Evolutionary conservation across 805 yeast species (phyloP).

Genomic region (Tanozyma kutaoensis): DNA sequence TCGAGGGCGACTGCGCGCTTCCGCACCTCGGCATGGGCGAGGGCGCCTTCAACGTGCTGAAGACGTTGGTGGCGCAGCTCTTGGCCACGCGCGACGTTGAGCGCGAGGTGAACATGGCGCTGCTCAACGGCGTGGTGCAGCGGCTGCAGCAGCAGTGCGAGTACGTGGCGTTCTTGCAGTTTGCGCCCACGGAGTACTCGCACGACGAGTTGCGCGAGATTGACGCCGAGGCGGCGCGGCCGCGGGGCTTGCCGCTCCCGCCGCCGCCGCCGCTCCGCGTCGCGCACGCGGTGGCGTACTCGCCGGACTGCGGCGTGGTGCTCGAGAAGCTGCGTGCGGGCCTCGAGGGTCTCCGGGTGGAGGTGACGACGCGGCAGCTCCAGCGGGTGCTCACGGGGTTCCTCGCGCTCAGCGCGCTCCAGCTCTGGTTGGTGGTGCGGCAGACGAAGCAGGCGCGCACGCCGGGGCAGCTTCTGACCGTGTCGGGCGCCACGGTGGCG

Average conservation of each 20-base stretch:
- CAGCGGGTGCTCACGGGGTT: constrained; percentile 33
- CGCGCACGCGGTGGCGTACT: constrained; percentile 49
- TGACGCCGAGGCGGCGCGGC: constrained; percentile 60
- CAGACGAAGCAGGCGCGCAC: constrained; percentile 67
- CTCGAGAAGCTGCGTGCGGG: constrained; percentile 12
- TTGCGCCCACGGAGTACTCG: constrained; percentile 45
- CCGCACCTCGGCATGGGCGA: constrained; percentile 39
- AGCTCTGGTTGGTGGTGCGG: constrained; percentile 42
- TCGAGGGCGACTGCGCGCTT: constrained; percentile 45
- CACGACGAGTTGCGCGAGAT: constrained; percentile 41
- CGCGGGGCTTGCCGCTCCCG: constrained; percentile 68
- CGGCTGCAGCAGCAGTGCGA: constrained; percentile 45
- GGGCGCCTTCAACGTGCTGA: constrained; percentile 29
- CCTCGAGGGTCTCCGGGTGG: constrained; percentile 45
- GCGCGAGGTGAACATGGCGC: constrained; percentile 22
- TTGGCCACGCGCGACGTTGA: constrained; percentile 15
- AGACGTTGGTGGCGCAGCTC: constrained; percentile 28
- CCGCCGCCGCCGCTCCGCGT: constrained; percentile 43
- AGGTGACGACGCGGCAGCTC: constrained; percentile 23
- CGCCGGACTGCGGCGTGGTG: constrained; percentile 79
- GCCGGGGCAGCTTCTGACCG: constrained; percentile 65
- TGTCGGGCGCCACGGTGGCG: constrained; percentile 42
- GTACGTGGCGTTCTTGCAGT: constrained; percentile 52
- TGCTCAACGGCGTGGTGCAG: constrained; percentile 20
- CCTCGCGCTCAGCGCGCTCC: constrained; percentile 28